A percentile compares a stretch with the other conserved stretches of the same genome.
These are phyloP conservation scores for Mycocalia duriaeana DNA, from an alignment of 1,284 basidiomycete genomes.

Conservation along the genomic window DNA sequence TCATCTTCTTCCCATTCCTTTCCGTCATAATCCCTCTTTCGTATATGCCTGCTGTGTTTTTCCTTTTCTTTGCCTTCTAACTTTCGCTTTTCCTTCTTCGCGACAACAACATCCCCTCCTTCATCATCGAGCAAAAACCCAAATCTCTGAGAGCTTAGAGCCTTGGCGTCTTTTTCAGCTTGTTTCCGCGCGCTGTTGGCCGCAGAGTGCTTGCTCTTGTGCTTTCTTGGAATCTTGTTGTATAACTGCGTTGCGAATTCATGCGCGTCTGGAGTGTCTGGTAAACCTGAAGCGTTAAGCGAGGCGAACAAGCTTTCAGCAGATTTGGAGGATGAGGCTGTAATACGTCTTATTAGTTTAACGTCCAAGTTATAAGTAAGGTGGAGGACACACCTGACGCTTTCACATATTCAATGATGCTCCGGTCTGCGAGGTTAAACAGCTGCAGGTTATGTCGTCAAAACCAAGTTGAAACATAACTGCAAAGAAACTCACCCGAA, in stretches of 20 bases:
- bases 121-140: constrained; percentile 79
- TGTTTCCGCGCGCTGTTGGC: constrained; percentile 51
- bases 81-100: constrained; percentile 42
- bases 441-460: constrained; percentile 40
- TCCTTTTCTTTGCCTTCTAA: constrained; percentile 39
- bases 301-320: constrained; percentile 73
- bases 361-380: constrained; percentile 1
- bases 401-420: constrained; percentile 81
- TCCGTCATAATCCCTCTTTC: constrained; percentile 76
- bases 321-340: constrained; percentile 80
- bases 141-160: constrained; percentile 71
- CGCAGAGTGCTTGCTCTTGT: constrained; percentile 46
- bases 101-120: constrained; percentile 39
- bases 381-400: constrained; percentile 61
- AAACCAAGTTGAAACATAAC: constrained; percentile 1
- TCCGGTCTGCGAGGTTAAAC: constrained; percentile 78
- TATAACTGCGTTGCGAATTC: constrained; percentile 78
- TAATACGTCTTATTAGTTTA: constrained; percentile 4
- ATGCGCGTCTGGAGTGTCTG: constrained; percentile 75
- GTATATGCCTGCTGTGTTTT: constrained; percentile 53
- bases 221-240: constrained; percentile 71
- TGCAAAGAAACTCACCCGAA: constrained; percentile 51
- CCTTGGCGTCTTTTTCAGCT: constrained; percentile 66
- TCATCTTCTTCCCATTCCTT: constrained; percentile 87
- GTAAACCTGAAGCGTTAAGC: constrained; percentile 76